Evolutionary conservation across 108 stramenopile genomes (phyloP).

Genomic region (Schizochytrium sp.): DNA sequence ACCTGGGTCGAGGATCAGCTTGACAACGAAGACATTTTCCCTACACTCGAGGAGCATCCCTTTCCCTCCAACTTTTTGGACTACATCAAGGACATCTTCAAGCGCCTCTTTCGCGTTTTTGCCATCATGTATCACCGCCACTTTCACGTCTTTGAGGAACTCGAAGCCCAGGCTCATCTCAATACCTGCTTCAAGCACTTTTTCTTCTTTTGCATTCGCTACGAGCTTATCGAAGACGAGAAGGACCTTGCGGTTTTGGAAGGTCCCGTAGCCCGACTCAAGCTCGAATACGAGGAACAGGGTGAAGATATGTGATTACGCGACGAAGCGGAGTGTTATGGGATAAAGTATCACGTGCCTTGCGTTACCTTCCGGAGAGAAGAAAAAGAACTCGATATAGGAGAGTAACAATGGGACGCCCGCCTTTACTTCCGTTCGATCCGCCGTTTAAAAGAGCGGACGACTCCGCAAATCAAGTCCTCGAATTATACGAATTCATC

Average conservation of each 20-base stretch:
- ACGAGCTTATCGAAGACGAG: slow-evolving; percentile 31
- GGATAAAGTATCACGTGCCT: no score
- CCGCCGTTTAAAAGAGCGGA: no score
- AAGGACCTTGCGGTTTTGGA: neutral
- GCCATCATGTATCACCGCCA: slow-evolving; percentile 50
- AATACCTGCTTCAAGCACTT: slow-evolving; percentile 65
- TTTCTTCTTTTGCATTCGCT: slow-evolving; percentile 43
- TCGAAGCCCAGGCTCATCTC: slow-evolving; percentile 47
- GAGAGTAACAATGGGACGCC: no score
- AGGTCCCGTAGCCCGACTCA: neutral
- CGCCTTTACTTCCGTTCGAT: no score
- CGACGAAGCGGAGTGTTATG: neutral
- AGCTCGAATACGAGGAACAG: neutral
- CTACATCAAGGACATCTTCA: slow-evolving; percentile 37
- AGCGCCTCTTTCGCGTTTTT: slow-evolving; percentile 46
- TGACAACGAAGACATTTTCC: slow-evolving; percentile 37
- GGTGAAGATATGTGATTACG: neutral
- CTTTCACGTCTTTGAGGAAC: slow-evolving; percentile 35
- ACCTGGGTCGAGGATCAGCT: slow-evolving; percentile 54
- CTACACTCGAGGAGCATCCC: neutral
- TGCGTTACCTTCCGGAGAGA: no score
- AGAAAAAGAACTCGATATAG: no score
- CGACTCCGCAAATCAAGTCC: no score
- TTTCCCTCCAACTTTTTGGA: slow-evolving; percentile 43
- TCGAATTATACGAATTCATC: no score